phyloP scores from a whole-genome alignment of 176 grass and related monocot genomes.

The Luzula sylvatica region DNA sequence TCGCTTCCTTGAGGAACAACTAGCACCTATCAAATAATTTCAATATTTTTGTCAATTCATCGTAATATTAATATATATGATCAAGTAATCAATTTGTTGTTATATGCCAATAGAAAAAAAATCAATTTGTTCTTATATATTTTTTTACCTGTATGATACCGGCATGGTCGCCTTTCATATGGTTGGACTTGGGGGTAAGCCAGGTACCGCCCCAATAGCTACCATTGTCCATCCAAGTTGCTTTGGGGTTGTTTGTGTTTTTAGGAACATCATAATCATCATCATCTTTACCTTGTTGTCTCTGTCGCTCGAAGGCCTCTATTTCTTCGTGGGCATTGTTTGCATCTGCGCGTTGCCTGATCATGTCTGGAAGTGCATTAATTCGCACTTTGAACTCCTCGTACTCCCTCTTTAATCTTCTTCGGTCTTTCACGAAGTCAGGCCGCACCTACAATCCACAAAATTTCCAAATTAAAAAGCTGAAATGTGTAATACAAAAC shows the following conservation, averaged over 20 bases:
- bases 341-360: constrained; percentile 44
- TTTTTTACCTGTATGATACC: constrained; percentile 58
- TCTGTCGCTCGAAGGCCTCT: constrained; percentile 26
- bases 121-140: background rate
- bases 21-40: constrained; percentile 6
- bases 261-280: constrained; percentile 25
- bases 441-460: constrained; percentile 27
- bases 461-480: background rate
- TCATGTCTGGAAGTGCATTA: constrained; percentile 44
- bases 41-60: constrained; percentile 1
- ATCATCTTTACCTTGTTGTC: constrained; percentile 17
- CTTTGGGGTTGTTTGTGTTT: constrained; percentile 21
- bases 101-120: background rate
- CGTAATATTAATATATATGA: background rate
- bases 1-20: constrained; percentile 8
- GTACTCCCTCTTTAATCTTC: constrained; percentile 66
- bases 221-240: constrained; percentile 73
- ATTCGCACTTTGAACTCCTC: constrained; percentile 80
- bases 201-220: constrained; percentile 70
- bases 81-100: background rate
- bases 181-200: constrained; percentile 50
- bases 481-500: background rate
- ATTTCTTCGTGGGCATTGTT: constrained; percentile 50
- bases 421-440: constrained; percentile 83
- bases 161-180: constrained; percentile 84